phyloP scores from a whole-genome alignment of 1,139 yeast genomes.

The Candida sojae region DNA sequence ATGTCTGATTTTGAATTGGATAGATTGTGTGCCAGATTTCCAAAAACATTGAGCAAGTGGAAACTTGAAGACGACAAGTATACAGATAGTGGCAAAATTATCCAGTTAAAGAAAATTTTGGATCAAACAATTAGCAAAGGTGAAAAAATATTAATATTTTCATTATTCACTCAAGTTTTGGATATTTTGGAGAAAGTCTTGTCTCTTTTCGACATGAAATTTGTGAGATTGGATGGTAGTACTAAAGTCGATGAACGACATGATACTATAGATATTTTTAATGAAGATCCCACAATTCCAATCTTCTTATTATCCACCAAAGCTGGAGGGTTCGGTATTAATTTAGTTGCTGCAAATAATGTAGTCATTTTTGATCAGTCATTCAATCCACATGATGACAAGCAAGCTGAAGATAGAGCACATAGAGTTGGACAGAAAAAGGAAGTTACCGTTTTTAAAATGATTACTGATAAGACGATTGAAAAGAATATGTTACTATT shows the following conservation, averaged over 20 bases:
- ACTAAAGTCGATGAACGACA: constrained; percentile 86
- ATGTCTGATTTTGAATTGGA: constrained; percentile 92
- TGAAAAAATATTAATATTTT: constrained; percentile 77
- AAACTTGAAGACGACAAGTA: constrained; percentile 58
- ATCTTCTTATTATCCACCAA: constrained; percentile 80
- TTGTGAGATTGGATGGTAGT: constrained; percentile 78
- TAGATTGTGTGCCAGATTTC: constrained; percentile 70
- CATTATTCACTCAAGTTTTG: constrained; percentile 89
- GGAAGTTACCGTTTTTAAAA: constrained; percentile 77
- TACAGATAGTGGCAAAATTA: constrained; percentile 78
- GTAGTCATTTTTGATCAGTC: constrained; percentile 86
- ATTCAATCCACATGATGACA: constrained; percentile 92
- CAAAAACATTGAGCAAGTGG: constrained; percentile 59
- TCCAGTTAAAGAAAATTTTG: constrained; percentile 58
- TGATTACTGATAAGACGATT: constrained; percentile 74
- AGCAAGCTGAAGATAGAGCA: constrained; percentile 90
- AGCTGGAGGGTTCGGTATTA: constrained; percentile 88
- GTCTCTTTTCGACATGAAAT: constrained; percentile 64
- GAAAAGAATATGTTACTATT: constrained; percentile 86
- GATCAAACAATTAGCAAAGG: constrained; percentile 59
- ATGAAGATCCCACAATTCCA: constrained; percentile 75
- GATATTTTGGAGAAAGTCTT: constrained; percentile 86
- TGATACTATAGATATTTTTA: constrained; percentile 63
- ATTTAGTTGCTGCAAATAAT: constrained; percentile 85
- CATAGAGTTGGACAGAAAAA: constrained; percentile 90